Percentiles rank a stretch among this genome's conserved stretches.
phyloP scores from a whole-genome alignment of 352 stramenopile genomes.

The Phytophthora pseudosyringae region DNA sequence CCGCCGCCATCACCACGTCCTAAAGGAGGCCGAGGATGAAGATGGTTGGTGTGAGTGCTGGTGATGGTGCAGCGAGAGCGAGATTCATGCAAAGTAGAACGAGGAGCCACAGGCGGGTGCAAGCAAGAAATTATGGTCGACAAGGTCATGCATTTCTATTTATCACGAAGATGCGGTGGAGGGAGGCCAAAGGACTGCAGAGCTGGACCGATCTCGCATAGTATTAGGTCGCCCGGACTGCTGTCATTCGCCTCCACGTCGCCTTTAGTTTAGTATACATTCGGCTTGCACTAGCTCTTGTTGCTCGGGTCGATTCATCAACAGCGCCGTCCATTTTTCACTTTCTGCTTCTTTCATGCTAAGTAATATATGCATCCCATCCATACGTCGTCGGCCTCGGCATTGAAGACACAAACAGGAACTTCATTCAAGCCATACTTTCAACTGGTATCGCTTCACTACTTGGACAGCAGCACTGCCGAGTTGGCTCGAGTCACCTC shows the following conservation, averaged over 20 bases:
- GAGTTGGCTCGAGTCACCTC: background rate
- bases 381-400: background rate
- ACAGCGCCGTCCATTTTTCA: conserved; percentile 22
- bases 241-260: conserved; percentile 12
- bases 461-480: background rate
- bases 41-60: conserved; percentile 12
- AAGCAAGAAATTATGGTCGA: conserved; percentile 41
- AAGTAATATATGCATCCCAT: conserved; percentile 37
- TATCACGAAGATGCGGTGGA: conserved; percentile 32
- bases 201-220: conserved; percentile 7
- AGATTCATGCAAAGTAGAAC: conserved; percentile 24
- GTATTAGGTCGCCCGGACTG: conserved; percentile 2
- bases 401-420: conserved; percentile 13
- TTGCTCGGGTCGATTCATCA: conserved; percentile 19
- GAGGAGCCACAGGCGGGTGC: conserved; percentile 14
- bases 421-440: conserved; percentile 24
- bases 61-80: conserved; percentile 17
- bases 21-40: conserved; percentile 15
- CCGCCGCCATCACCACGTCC: conserved; percentile 9
- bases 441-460: conserved; percentile 7
- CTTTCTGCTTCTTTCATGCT: conserved; percentile 23
- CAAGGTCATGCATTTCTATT: conserved; percentile 45
- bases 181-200: conserved; percentile 1
- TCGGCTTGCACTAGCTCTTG: conserved; percentile 25
- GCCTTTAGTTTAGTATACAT: conserved; percentile 43